Conservation (phyloP, 2,329 filamentous ascomycete species). For the Hypomyces perniciosus region DNA sequence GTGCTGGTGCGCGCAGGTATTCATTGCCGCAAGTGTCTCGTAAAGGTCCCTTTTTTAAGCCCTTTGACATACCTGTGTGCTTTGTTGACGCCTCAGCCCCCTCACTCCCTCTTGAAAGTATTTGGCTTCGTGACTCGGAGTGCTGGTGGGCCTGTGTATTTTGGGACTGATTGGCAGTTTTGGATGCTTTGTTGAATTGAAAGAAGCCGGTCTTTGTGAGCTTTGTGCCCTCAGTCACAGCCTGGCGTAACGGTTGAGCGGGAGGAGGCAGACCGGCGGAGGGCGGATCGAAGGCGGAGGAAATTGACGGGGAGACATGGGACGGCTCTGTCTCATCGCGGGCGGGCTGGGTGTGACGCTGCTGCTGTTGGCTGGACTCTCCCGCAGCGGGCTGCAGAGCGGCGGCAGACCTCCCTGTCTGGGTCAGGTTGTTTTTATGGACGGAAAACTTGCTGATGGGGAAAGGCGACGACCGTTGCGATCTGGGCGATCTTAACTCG, state of each 20-base stretch:
- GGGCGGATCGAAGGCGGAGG: constrained; percentile 21
- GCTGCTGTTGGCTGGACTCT: constrained; percentile 19
- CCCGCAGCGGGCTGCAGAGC: constrained; percentile 9
- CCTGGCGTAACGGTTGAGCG: constrained; percentile 19
- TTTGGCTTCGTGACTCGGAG: constrained; percentile 32
- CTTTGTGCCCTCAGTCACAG: constrained; percentile 35
- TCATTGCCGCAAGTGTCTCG: neutral
- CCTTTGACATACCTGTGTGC: constrained; percentile 28
- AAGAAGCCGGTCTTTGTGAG: constrained; percentile 46
- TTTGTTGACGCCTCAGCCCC: constrained; percentile 22
- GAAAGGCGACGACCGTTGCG: constrained; percentile 42
- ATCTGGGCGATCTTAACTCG: constrained; percentile 35
- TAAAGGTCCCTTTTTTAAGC: neutral
- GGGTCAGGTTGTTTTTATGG: constrained; percentile 21
- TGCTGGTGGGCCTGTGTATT: constrained; percentile 24
- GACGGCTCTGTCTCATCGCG: constrained; percentile 16
- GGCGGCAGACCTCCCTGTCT: constrained; percentile 17
- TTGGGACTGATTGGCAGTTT: constrained; percentile 32
- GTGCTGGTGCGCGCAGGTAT: constrained; percentile 3
- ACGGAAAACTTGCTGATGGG: constrained; percentile 36
- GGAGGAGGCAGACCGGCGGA: constrained; percentile 16
- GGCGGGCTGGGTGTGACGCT: constrained; percentile 21
- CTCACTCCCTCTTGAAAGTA: constrained; percentile 33
- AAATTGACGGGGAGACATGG: constrained; percentile 20
- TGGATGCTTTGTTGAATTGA: constrained; percentile 43